Base-by-base conservation (phyloP, 2,329 filamentous ascomycete genomes). In the Cadophora malorum region DNA sequence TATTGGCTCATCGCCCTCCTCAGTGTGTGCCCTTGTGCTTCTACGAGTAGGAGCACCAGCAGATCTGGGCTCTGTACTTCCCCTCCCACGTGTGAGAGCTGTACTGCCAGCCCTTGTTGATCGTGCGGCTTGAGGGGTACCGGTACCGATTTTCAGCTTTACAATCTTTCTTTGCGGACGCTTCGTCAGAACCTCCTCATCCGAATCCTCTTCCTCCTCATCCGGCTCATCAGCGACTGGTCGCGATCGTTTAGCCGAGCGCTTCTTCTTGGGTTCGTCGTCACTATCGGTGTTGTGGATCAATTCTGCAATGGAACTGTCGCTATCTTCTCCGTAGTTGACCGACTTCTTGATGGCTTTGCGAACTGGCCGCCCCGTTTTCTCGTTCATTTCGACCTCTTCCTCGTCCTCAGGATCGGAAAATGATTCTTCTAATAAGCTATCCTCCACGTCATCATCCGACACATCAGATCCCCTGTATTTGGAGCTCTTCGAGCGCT, bases 391-490 rank as follows among this genome's bases (percentile, higher is more conserved):
- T 23, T 82, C 80, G 9, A 79, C 71, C 33, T 81, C 79, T 61
- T 79, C 76, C 16, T 78, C 76, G 28, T 80, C 79, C 21, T 79
- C 77, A n/a, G 81, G 80, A 38, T 82, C 83, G 10, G 76, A 79
- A 64, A 85, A 88, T 2, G 83, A 85, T 58, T 84, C 84, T 67
- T 84, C 84, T 67, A 73, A 63, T n/a, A 76, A 35, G 63, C 83
- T 85, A 68, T 89, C 85, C 5, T 83, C 85, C 14, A 77, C 74
- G 4, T 88, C 85, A 65, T 88, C 85, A 64, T 88, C 86, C 31
- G 88, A 86, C 62, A 90, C 88, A 71, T 90, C 88, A 1, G 87
- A 90, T 10, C 86, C 88, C 63, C 80, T 76, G 71, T 90, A 90
- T 69, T 78, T 81, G 63, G 76, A 77, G 49, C 76, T 75, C 55